Conservation (phyloP, 2,329 filamentous ascomycete species). For the Penicillium nordicum region DNA sequence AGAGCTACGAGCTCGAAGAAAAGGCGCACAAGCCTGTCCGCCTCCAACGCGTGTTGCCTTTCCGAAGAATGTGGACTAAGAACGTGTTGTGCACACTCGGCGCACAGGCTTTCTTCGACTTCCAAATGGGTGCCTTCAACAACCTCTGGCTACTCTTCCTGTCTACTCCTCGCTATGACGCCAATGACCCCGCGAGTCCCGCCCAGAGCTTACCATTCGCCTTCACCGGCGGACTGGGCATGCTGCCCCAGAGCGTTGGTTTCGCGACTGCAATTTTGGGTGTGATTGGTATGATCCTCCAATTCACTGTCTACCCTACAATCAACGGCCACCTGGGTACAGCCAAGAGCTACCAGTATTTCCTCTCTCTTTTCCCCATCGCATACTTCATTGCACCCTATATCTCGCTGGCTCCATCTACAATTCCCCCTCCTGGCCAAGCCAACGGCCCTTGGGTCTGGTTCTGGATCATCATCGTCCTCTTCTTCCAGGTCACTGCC, state of each 20-base stretch:
- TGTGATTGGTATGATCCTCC: conserved; percentile 67
- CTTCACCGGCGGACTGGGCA: conserved; percentile 69
- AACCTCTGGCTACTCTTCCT: conserved; percentile 75
- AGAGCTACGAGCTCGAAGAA: conserved; percentile 39
- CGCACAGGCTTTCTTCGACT: conserved; percentile 67
- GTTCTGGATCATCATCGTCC: conserved; percentile 61
- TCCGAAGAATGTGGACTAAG: conserved; percentile 53
- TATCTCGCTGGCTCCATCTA: conserved; percentile 64
- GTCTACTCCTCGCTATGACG: conserved; percentile 62
- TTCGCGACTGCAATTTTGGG: conserved; percentile 73
- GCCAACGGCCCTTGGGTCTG: conserved; percentile 53
- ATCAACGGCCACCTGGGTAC: conserved; percentile 66
- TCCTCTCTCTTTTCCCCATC: conserved; percentile 66
- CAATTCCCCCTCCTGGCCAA: conserved; percentile 41
- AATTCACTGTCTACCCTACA: conserved; percentile 67
- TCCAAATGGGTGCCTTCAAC: conserved; percentile 70
- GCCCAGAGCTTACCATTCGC: conserved; percentile 50
- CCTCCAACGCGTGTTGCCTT: conserved; percentile 45
- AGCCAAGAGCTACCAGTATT: conserved; percentile 63
- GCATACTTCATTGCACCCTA: conserved; percentile 70
- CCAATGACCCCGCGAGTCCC: conserved; percentile 39
- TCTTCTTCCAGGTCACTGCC: conserved; percentile 67
- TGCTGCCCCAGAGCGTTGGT: conserved; percentile 67
- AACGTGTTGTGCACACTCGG: conserved; percentile 58
- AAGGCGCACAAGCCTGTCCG: conserved; percentile 32